Evolutionary conservation across 2,329 filamentous ascomycete species (phyloP), one percentile per base, ranked within the genome.

Genomic region (Penicillium sp.): DNA sequence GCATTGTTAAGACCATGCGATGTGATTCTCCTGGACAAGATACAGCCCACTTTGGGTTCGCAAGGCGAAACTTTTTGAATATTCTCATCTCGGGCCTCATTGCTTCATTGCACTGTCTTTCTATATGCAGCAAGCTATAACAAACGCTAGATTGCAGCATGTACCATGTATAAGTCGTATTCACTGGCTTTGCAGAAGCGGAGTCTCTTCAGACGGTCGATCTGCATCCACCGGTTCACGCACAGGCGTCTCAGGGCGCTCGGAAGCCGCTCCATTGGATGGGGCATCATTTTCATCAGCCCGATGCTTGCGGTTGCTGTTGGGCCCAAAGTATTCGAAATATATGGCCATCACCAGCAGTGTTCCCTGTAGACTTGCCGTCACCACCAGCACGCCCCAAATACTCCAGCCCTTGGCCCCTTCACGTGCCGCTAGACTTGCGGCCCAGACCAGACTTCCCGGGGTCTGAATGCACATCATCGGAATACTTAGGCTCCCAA

Each of bases 391-490:
- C 12, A 97, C 87, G 8, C 91, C 86, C 94, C 94, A 99, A 0
- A 91, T 91, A 73, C 92, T 97, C 94, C 94, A 99, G 0, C 93
- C 93, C 27, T 82, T 85, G 64, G 80, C 80, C 0, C 94, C 94
- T 17, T 97, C 80, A 39, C 94, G 83, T 7, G 84, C 84, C 44
- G 87, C 91, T 36, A 99, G 76, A 69, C 91, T 97, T 10, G 82
- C 87, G 0, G 93, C 91, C 75, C 96, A 97, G 6, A 99, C 76
- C 61, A 96, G 87, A 52, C 91, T 91, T 0, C 94, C 94, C 0
- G 94, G 94, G 0, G 93, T 97, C 72, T 99, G 94, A 27, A 99
- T 96, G 68, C 89, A 89, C 92, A 99, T 97, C 88, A 97, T 97
- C 4, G 91, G 88, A 50, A 99, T 94, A 66, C 91, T 96, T 63